Conservation (phyloP, 257 asterid genomes). For the Fraxinus anomala region DNA sequence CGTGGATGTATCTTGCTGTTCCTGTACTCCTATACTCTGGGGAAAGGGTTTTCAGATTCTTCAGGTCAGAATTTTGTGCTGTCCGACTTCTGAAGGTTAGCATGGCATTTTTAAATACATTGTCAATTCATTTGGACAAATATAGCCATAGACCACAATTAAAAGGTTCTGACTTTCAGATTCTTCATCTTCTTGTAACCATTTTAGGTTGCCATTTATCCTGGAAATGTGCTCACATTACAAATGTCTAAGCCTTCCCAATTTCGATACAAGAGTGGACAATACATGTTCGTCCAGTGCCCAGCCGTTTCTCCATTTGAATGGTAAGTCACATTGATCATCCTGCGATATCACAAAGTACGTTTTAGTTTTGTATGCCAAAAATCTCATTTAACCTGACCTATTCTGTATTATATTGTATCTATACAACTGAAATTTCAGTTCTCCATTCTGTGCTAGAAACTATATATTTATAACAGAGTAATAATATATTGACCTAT, state of each 20-base stretch:
- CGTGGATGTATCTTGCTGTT: constrained; percentile 95
- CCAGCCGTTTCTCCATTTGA: constrained; percentile 94
- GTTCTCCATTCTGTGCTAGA: background rate
- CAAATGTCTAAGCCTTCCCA: constrained; percentile 95
- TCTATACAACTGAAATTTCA: constrained; percentile 2
- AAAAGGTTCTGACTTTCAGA: too few species aligned
- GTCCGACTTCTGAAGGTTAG: constrained; percentile 79
- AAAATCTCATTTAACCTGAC: too few species aligned
- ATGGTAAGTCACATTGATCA: constrained; percentile 49
- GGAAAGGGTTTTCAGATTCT: constrained; percentile 80
- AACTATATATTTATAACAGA: background rate
- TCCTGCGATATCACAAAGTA: too few species aligned
- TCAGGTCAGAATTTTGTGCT: constrained; percentile 70
- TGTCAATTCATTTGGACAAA: background rate
- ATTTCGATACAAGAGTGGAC: constrained; percentile 82
- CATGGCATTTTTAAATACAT: constrained; percentile 3
- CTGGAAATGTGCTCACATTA: constrained; percentile 81
- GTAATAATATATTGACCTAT: background rate
- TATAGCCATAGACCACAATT: too few species aligned
- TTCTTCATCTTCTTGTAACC: background rate
- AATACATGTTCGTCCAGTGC: constrained; percentile 95
- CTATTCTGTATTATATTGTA: background rate
- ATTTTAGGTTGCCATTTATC: constrained; percentile 78
- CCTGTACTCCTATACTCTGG: constrained; percentile 88
- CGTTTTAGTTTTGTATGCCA: too few species aligned